These are phyloP conservation scores for Hemisphaericaspora xylanilytica DNA, from an alignment of 1,139 yeast genomes.

Conservation along the genomic window DNA sequence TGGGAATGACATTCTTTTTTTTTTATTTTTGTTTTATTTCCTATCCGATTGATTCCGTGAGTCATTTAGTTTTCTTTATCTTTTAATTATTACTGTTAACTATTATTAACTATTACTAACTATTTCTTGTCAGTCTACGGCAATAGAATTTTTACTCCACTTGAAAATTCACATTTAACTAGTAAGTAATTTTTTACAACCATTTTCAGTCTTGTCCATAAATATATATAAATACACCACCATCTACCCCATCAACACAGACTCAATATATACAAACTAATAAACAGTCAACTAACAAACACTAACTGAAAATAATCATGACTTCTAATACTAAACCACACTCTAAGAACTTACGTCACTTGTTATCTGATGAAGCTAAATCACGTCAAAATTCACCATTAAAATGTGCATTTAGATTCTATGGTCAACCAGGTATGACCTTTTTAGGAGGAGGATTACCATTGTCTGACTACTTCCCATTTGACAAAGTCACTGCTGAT, in stretches of 20 bases:
- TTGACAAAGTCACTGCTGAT: constrained; percentile 67
- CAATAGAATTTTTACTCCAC: no score
- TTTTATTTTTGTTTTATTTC: no score
- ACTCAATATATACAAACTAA: no score
- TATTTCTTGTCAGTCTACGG: background rate
- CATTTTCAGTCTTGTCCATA: no score
- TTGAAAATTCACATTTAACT: no score
- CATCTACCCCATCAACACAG: background rate
- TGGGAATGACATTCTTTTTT: background rate
- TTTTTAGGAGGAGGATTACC: constrained; percentile 97
- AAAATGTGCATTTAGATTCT: constrained; percentile 80
- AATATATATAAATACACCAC: constrained; percentile 1
- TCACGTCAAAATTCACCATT: constrained; percentile 77
- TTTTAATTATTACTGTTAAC: no score
- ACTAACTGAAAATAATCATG: background rate
- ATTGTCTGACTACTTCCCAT: constrained; percentile 85
- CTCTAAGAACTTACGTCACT: constrained; percentile 71
- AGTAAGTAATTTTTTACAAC: no score
- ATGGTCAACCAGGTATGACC: constrained; percentile 68
- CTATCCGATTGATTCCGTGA: no score
- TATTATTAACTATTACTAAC: no score
- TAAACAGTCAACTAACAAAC: background rate
- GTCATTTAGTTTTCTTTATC: no score
- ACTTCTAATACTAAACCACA: constrained; percentile 14
- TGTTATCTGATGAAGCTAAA: constrained; percentile 74